Percentiles rank a stretch among this genome's conserved stretches.
These are phyloP conservation scores for Gremmenia infestans DNA, from an alignment of 2,329 filamentous ascomycete species.

Conservation along the genomic window DNA sequence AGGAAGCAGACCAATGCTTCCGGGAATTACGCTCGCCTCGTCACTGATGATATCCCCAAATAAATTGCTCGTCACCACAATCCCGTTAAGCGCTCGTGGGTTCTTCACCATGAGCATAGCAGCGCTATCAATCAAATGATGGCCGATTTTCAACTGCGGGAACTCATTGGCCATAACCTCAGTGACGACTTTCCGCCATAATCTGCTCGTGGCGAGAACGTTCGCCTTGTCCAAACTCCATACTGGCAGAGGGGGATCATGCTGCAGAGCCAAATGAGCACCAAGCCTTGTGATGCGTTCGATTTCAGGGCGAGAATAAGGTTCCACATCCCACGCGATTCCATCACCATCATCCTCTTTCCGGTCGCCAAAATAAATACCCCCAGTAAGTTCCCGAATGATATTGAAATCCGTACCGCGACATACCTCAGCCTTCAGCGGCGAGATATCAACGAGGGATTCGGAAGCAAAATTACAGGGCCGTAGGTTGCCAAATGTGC, in stretches of 20 bases:
- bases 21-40: slow-evolving; percentile 91
- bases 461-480: slow-evolving; percentile 95
- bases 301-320: slow-evolving; percentile 79
- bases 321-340: slow-evolving; percentile 76
- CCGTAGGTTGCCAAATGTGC: slow-evolving; percentile 89
- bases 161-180: slow-evolving; percentile 87
- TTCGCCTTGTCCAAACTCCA: slow-evolving; percentile 95
- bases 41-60: slow-evolving; percentile 96
- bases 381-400: slow-evolving; percentile 85
- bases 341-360: slow-evolving; percentile 73
- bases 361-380: slow-evolving; percentile 92
- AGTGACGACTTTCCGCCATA: slow-evolving; percentile 84
- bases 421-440: slow-evolving; percentile 81
- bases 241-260: slow-evolving; percentile 71
- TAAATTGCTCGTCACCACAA: slow-evolving; percentile 88
- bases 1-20: slow-evolving; percentile 80
- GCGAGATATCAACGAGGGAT: slow-evolving; percentile 75
- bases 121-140: slow-evolving; percentile 93
- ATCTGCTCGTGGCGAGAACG: slow-evolving; percentile 80
- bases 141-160: slow-evolving; percentile 74
- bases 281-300: slow-evolving; percentile 82
- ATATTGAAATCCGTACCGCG: slow-evolving; percentile 87
- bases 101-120: slow-evolving; percentile 98
- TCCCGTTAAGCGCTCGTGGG: slow-evolving; percentile 78
- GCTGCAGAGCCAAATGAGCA: slow-evolving; percentile 72